These are phyloP conservation scores for Saccharomycopsis microspora DNA, from an alignment of 805 yeast species.

Conservation along the genomic window DNA sequence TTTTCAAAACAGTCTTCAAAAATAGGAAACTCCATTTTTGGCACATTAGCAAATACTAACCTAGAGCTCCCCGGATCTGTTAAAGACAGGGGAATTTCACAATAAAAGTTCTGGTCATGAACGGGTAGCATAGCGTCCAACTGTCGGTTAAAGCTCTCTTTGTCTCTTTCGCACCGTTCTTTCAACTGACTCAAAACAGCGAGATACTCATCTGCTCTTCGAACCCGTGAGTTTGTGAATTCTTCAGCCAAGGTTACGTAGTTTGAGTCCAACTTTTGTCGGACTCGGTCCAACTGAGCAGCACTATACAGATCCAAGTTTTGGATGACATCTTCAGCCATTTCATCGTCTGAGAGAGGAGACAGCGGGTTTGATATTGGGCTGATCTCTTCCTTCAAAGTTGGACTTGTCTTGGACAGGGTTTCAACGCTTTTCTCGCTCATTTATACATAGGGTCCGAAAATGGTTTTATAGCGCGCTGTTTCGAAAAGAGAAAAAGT, in stretches of 20 bases:
- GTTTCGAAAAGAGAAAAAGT: too few relatives aligned
- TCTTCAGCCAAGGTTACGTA: conserved; percentile 1
- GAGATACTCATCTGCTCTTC: conserved; percentile 5
- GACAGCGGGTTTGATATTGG: too few relatives aligned
- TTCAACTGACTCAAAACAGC: too few relatives aligned
- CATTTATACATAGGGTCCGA: too few relatives aligned
- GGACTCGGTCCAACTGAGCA: background rate
- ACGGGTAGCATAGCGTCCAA: background rate
- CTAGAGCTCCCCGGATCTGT: background rate
- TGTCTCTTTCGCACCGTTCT: too few relatives aligned
- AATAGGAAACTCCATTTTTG: conserved; percentile 1
- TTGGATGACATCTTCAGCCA: too few relatives aligned
- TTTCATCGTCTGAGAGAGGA: too few relatives aligned
- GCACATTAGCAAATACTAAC: background rate
- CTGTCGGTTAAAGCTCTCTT: too few relatives aligned
- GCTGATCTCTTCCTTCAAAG: too few relatives aligned
- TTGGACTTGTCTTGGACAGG: too few relatives aligned
- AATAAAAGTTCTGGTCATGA: background rate
- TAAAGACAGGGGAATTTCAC: background rate
- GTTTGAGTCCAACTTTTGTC: background rate
- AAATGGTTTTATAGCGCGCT: too few relatives aligned
- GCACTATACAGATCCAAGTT: background rate
- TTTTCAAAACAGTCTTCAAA: conserved; percentile 1
- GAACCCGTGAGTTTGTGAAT: conserved; percentile 3
- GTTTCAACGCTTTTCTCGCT: too few relatives aligned